Conservation (phyloP, 768 basidiomycete genomes). For the Termitomyces sp. region DNA sequence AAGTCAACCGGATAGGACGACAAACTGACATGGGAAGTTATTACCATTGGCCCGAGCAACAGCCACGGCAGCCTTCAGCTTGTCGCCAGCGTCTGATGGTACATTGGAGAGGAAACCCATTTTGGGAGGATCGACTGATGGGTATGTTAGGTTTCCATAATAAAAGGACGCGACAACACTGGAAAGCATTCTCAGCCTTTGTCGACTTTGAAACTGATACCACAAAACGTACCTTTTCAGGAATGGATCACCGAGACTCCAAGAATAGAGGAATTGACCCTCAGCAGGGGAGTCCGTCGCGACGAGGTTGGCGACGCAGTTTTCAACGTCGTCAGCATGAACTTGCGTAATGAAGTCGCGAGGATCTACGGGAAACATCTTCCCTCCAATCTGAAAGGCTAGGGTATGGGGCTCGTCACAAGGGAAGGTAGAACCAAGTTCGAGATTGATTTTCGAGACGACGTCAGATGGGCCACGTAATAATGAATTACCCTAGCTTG, state of each 20-base stretch:
- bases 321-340: constrained; percentile 26
- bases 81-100: constrained; percentile 42
- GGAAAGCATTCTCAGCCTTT: background rate
- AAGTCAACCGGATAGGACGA: background rate
- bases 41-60: constrained; percentile 23
- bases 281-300: constrained; percentile 55
- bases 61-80: constrained; percentile 22
- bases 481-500: constrained; percentile 62
- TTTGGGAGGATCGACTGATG: constrained; percentile 60
- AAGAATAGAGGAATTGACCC: constrained; percentile 63
- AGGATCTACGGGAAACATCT: constrained; percentile 67
- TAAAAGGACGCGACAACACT: constrained; percentile 66
- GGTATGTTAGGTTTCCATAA: constrained; percentile 66
- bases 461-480: constrained; percentile 71
- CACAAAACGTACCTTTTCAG: constrained; percentile 53
- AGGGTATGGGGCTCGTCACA: constrained; percentile 60
- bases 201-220: background rate
- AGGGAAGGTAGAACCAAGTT: constrained; percentile 40
- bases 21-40: constrained; percentile 28
- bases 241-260: constrained; percentile 76
- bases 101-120: constrained; percentile 73
- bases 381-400: constrained; percentile 63
- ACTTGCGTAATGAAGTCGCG: constrained; percentile 57
- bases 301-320: constrained; percentile 51
- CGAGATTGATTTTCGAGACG: constrained; percentile 36